phyloP scores from a whole-genome alignment of 176 grass and related monocot genomes.

The Dactylis glomerata region DNA sequence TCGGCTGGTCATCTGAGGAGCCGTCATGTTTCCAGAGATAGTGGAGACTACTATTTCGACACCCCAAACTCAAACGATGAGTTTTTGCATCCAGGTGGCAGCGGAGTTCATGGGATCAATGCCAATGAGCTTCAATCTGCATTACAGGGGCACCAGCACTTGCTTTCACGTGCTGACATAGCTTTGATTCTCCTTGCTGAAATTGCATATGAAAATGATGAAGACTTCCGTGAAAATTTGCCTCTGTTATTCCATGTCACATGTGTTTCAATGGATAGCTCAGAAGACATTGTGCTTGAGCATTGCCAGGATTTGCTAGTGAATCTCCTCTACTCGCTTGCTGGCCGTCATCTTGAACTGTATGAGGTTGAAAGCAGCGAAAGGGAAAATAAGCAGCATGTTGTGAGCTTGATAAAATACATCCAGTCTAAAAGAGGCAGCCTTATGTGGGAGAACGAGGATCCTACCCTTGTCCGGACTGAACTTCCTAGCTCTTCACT shows the following conservation, averaged over 20 bases:
- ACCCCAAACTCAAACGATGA: constrained; percentile 96
- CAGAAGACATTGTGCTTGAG: constrained; percentile 96
- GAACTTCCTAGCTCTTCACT: constrained; percentile 82
- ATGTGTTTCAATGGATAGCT: constrained; percentile 98
- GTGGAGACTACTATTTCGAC: constrained; percentile 83
- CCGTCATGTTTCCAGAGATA: constrained; percentile 93
- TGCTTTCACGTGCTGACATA: constrained; percentile 96
- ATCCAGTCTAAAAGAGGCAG: constrained; percentile 97
- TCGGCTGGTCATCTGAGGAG: constrained; percentile 91
- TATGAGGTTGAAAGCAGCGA: constrained; percentile 93
- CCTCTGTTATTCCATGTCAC: constrained; percentile 94
- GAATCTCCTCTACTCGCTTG: constrained; percentile 95
- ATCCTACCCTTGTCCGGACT: constrained; percentile 71
- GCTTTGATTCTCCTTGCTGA: constrained; percentile 96
- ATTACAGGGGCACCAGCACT: constrained; percentile 90
- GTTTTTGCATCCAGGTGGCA: constrained; percentile 76
- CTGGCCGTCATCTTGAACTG: constrained; percentile 86
- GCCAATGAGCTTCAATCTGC: constrained; percentile 93
- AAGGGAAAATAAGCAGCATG: constrained; percentile 92
- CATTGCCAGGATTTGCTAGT: constrained; percentile 98
- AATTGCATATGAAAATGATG: constrained; percentile 98
- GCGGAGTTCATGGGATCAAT: constrained; percentile 76
- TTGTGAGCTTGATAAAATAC: constrained; percentile 95
- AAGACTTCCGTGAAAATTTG: constrained; percentile 97
- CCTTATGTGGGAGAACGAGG: constrained; percentile 99